phyloP scores from a whole-genome alignment of 2,329 filamentous ascomycete genomes.

The Colletotrichum sansevieriae region DNA sequence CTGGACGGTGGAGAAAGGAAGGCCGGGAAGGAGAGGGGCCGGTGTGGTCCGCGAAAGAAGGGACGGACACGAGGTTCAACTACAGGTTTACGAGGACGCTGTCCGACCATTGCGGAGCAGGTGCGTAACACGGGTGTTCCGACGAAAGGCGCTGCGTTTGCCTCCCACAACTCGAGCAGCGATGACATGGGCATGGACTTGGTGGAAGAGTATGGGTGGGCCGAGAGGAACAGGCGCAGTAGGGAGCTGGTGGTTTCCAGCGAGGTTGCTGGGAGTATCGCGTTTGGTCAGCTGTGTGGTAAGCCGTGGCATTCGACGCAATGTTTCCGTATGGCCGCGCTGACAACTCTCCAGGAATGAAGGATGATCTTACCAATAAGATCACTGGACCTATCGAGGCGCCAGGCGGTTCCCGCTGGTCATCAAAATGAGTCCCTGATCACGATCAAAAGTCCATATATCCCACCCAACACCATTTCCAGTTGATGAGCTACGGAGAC shows the following conservation, averaged over 20 bases:
- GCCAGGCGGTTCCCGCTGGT: background rate
- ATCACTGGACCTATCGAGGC: constrained; percentile 1
- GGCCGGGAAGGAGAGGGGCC: too few relatives aligned
- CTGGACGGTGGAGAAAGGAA: too few relatives aligned
- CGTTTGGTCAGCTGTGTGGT: constrained; percentile 7
- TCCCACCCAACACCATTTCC: background rate
- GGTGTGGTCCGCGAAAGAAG: background rate
- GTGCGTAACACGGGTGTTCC: constrained; percentile 25
- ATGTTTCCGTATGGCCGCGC: background rate
- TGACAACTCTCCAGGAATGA: constrained; percentile 1
- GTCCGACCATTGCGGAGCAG: background rate
- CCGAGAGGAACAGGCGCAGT: background rate
- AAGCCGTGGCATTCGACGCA: background rate
- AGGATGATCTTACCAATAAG: constrained; percentile 3
- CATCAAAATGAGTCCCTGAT: background rate
- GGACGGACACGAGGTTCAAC: constrained; percentile 26
- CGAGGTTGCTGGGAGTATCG: background rate
- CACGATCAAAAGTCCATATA: too few relatives aligned
- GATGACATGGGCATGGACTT: background rate
- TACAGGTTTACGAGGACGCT: constrained; percentile 1
- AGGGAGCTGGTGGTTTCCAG: background rate
- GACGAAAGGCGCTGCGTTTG: constrained; percentile 32
- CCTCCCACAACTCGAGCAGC: constrained; percentile 11
- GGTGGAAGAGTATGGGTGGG: background rate
- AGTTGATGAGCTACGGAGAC: constrained; percentile 5